Evolutionary conservation across 805 yeast genomes (phyloP).

Genomic region (Schwanniomyces polymorphus): DNA sequence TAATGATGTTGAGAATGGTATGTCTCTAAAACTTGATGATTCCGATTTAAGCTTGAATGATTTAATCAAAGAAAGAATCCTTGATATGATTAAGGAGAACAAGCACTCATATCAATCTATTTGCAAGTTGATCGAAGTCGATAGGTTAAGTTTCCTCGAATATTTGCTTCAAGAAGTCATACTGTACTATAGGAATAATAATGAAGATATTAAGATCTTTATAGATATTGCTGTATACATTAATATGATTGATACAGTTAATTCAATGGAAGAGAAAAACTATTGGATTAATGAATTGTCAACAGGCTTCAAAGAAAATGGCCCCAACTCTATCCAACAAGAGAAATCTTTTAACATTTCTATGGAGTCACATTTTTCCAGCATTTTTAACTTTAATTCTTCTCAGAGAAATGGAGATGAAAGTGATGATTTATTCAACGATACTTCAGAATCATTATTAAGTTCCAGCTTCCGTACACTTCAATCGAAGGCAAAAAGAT

Average conservation of each 20-base stretch:
- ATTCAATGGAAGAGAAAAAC: conserved; percentile 14
- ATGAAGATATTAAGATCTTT: conserved; percentile 24
- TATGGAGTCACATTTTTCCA: conserved; percentile 27
- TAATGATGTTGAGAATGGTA: neutral
- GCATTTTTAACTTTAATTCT: conserved; percentile 19
- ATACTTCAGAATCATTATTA: neutral
- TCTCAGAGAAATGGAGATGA: conserved; percentile 1
- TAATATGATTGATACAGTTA: conserved; percentile 15
- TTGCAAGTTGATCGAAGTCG: conserved; percentile 1
- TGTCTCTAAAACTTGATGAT: neutral
- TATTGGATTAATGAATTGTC: conserved; percentile 21
- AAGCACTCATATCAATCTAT: conserved; percentile 1
- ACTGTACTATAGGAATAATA: conserved; percentile 16
- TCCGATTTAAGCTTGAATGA: conserved; percentile 3
- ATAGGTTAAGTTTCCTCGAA: conserved; percentile 5
- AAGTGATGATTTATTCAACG: conserved; percentile 8
- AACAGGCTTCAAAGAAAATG: neutral
- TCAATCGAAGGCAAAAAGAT: neutral
- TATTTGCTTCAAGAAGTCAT: conserved; percentile 13
- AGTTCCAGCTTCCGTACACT: neutral
- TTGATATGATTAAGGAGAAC: conserved; percentile 1
- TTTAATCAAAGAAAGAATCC: conserved; percentile 3
- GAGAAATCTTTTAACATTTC: conserved; percentile 13
- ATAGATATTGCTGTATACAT: conserved; percentile 22
- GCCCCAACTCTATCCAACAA: neutral